These are phyloP conservation scores for Clarireedia sp. DNA, from an alignment of 2,329 filamentous ascomycete genomes.

Conservation along the genomic window DNA sequence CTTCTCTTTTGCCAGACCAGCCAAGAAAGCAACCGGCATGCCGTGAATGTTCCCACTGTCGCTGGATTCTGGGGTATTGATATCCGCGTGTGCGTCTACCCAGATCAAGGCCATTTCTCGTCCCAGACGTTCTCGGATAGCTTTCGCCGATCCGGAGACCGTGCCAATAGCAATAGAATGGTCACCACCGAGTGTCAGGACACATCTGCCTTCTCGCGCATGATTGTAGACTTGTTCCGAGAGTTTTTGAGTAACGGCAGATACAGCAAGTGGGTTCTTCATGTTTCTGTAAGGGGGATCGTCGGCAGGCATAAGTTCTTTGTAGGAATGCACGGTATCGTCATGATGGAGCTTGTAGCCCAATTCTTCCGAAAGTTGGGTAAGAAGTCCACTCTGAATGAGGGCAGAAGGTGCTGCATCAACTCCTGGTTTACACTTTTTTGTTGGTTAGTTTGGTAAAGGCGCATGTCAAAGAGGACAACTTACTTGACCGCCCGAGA, in stretches of 20 bases:
- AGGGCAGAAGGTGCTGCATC: slow-evolving; percentile 85
- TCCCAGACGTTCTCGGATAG: slow-evolving; percentile 71
- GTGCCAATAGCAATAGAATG: slow-evolving; percentile 96
- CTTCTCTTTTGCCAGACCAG: slow-evolving; percentile 72
- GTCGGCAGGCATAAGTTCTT: slow-evolving; percentile 57
- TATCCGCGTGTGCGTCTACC: slow-evolving; percentile 97
- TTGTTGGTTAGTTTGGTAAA: slow-evolving; percentile 12
- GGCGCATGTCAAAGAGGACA: not conserved
- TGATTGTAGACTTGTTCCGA: slow-evolving; percentile 82
- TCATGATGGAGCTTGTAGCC: slow-evolving; percentile 85
- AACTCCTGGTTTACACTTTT: slow-evolving; percentile 79
- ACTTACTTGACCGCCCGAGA: slow-evolving; percentile 87
- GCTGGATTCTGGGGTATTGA: slow-evolving; percentile 90
- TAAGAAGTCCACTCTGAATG: slow-evolving; percentile 78
- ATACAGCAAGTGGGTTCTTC: slow-evolving; percentile 87
- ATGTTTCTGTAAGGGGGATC: slow-evolving; percentile 84
- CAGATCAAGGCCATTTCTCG: slow-evolving; percentile 92
- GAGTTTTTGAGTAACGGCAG: slow-evolving; percentile 73
- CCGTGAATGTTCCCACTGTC: slow-evolving; percentile 92
- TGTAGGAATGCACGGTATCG: slow-evolving; percentile 72
- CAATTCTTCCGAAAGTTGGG: slow-evolving; percentile 75
- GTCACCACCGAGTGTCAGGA: slow-evolving; percentile 89
- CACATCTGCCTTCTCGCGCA: slow-evolving; percentile 73
- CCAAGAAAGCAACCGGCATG: slow-evolving; percentile 92
- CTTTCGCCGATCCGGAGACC: slow-evolving; percentile 78